Evolutionary conservation across 2,329 filamentous ascomycete genomes (phyloP), one percentile per base, ranked within the genome.

Genomic region (Fusarium luffae): DNA sequence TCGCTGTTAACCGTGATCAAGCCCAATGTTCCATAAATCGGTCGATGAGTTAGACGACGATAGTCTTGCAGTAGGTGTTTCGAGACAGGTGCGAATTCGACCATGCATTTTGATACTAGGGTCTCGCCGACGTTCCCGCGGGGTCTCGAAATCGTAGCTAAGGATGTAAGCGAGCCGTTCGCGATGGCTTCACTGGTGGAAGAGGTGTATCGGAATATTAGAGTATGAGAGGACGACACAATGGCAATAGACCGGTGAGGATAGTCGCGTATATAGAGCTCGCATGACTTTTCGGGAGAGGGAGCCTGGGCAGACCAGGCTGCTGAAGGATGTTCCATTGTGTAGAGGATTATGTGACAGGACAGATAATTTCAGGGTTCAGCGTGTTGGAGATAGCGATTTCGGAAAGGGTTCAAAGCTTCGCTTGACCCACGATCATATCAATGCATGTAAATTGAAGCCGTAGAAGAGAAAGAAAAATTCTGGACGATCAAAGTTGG

Each of bases 211-310:
- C 93, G 91, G 77, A 98, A 93, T 71, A 97, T 91, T 73, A 98
- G 86, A 76, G 91, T 92, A 80, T 97, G 91, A 21, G 90, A 88
- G 42, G 90, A 83, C 30, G 94, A 94, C 40, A 91, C 91, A 71
- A 98, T 90, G 70, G 93, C 93, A 78, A 98, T 93, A 71, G 93
- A 92, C 71, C 95, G 92, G 78, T 93, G 89, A 72, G 93, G 93
- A 77, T 93, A 89, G 77, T 98, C 94, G 82, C 92, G 92, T 79
- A 97, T 90, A 75, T 96, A 88, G 66, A 97, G 89, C 75, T 91
- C 91, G 81, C 93, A 91, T 60, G 90, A 88, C 83, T 85, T 87
- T 63, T 89, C 86, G 68, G 82, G 80, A 46, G 84, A 82, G 16
- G 84, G 83, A 70, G 83, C 77, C 74, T 85, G 82, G 63, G 83